phyloP scores from a whole-genome alignment of 345 rosid genomes.

The Salix viminalis region DNA sequence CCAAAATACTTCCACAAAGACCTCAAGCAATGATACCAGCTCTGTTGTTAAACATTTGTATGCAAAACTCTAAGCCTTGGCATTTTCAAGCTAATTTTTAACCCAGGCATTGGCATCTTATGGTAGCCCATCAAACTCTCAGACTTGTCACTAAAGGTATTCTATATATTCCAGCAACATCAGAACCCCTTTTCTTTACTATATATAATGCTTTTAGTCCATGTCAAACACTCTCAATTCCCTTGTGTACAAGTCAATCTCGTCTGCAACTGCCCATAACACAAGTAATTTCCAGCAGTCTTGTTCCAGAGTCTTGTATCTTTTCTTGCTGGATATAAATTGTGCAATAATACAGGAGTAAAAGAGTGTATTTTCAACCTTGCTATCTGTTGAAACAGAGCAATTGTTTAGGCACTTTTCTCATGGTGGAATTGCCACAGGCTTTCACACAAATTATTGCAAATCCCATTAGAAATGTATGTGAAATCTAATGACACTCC shows the following conservation, averaged over 20 bases:
- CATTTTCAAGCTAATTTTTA: neutral
- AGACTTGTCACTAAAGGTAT: neutral
- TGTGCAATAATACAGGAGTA: neutral
- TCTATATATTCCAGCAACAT: neutral
- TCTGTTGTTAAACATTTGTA: neutral
- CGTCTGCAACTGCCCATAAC: neutral
- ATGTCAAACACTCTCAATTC: neutral
- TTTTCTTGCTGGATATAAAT: neutral
- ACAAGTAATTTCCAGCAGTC: neutral
- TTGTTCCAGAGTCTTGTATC: neutral
- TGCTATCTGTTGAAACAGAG: neutral
- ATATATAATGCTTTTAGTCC: neutral
- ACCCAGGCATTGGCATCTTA: neutral
- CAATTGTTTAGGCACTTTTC: neutral
- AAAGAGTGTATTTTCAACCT: neutral
- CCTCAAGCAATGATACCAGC: no score
- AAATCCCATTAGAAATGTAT: neutral
- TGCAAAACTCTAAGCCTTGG: neutral
- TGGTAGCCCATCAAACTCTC: neutral
- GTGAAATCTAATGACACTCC: neutral
- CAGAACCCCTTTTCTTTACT: neutral
- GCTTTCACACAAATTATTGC: neutral
- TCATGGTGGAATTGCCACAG: neutral
- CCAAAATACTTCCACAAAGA: neutral
- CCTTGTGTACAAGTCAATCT: neutral